These are phyloP conservation scores for Chalciporus sp. DNA, from an alignment of 1,284 basidiomycete genomes.

Conservation along the genomic window DNA sequence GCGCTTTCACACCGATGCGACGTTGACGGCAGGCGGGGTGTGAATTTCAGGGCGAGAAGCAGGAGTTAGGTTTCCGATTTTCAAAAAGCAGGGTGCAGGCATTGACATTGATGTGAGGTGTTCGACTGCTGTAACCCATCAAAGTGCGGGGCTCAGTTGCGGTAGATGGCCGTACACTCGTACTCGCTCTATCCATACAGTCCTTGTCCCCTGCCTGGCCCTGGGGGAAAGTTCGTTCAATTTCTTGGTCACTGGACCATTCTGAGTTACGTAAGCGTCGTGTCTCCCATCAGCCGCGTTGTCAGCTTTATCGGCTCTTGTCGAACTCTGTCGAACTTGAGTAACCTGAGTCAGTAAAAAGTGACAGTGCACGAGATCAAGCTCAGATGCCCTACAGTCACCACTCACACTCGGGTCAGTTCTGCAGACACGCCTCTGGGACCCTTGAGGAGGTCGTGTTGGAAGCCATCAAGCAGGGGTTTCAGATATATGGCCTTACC, in stretches of 20 bases:
- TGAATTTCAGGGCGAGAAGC: slow-evolving; percentile 34
- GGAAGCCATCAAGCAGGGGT: slow-evolving; percentile 79
- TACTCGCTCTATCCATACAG: not conserved
- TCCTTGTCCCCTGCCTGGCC: not conserved
- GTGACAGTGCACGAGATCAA: not conserved
- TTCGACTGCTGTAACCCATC: slow-evolving; percentile 22
- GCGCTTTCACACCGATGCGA: not conserved
- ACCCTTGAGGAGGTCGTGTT: slow-evolving; percentile 78
- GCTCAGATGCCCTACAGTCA: slow-evolving; percentile 81
- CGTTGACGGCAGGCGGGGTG: slow-evolving; percentile 19
- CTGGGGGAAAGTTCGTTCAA: too few relatives aligned
- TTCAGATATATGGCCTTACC: slow-evolving; percentile 85
- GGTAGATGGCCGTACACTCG: slow-evolving; percentile 5
- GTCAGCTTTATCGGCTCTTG: too few relatives aligned
- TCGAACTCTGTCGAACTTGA: too few relatives aligned
- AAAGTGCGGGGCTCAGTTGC: slow-evolving; percentile 25
- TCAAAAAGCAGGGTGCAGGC: slow-evolving; percentile 23
- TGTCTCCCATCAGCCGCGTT: not conserved
- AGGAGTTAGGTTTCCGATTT: slow-evolving; percentile 34
- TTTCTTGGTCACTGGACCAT: too few relatives aligned
- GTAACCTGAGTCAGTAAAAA: too few relatives aligned
- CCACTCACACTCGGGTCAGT: slow-evolving; percentile 96
- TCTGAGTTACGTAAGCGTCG: too few relatives aligned
- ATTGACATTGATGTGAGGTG: slow-evolving; percentile 17
- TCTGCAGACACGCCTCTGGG: slow-evolving; percentile 88